Percentiles rank a stretch among this genome's conserved stretches.
phyloP scores from a whole-genome alignment of 1,139 yeast species.

The Martiniozyma asiatica region DNA sequence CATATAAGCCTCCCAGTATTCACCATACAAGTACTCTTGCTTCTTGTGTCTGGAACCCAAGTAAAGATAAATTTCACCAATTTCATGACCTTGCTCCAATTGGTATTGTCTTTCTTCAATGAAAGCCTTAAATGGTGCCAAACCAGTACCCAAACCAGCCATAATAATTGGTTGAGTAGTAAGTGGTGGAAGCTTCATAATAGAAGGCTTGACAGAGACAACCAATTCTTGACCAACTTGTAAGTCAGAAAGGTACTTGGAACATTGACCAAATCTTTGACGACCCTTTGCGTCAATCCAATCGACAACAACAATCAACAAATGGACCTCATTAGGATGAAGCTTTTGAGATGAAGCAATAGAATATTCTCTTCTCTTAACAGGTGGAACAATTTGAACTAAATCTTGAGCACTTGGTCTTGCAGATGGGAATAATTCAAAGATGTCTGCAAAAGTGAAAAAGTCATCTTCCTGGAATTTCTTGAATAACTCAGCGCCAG shows the following conservation, averaged over 20 bases:
- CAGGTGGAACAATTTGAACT: slow-evolving; percentile 63
- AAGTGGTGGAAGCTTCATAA: slow-evolving; percentile 87
- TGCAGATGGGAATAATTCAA: slow-evolving; percentile 72
- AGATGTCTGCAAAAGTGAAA: slow-evolving; percentile 69
- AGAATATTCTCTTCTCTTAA: slow-evolving; percentile 97
- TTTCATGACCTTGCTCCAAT: slow-evolving; percentile 72
- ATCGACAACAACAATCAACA: slow-evolving; percentile 90
- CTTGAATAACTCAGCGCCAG: slow-evolving; percentile 81
- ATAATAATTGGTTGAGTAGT: slow-evolving; percentile 84
- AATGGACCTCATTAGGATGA: slow-evolving; percentile 84
- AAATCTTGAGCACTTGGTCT: slow-evolving; percentile 69
- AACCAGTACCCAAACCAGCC: slow-evolving; percentile 97
- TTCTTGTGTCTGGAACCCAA: slow-evolving; percentile 93
- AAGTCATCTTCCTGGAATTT: slow-evolving; percentile 77
- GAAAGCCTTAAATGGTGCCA: slow-evolving; percentile 97
- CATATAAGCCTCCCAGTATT: slow-evolving; percentile 91
- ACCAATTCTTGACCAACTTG: slow-evolving; percentile 75
- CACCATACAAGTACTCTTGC: slow-evolving; percentile 94
- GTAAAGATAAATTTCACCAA: slow-evolving; percentile 82
- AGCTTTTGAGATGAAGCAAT: slow-evolving; percentile 92
- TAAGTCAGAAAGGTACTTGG: slow-evolving; percentile 77
- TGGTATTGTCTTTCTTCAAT: slow-evolving; percentile 95
- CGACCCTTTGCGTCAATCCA: slow-evolving; percentile 88
- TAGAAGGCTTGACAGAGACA: slow-evolving; percentile 93
- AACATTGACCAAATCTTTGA: slow-evolving; percentile 86